These are phyloP conservation scores for Basidiobolus meristosporus DNA, from an alignment of 371 early-diverging fungal species.

Conservation along the genomic window DNA sequence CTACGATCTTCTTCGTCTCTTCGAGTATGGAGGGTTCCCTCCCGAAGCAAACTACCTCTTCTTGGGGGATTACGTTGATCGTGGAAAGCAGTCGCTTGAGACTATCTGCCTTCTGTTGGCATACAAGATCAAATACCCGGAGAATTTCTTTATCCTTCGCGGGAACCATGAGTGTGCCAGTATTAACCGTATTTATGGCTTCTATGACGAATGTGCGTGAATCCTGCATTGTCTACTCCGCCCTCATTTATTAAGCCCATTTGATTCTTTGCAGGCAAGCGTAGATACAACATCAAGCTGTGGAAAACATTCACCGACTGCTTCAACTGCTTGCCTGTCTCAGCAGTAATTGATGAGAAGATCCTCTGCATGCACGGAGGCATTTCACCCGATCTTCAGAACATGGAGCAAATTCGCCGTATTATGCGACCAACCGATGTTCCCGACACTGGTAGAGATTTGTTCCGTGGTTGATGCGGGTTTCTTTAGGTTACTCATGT, in stretches of 20 bases:
- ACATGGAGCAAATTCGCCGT: slow-evolving; percentile 89
- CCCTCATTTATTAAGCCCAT: too few species aligned
- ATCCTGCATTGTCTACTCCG: too few species aligned
- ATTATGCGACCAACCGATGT: slow-evolving; percentile 91
- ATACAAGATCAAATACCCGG: slow-evolving; percentile 94
- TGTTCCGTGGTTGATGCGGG: too few species aligned
- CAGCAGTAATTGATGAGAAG: slow-evolving; percentile 91
- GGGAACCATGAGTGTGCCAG: slow-evolving; percentile 98
- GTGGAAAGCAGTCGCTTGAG: slow-evolving; percentile 93
- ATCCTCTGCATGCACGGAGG: slow-evolving; percentile 99
- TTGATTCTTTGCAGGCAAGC: too few species aligned
- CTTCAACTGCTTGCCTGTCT: slow-evolving; percentile 95
- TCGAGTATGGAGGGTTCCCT: slow-evolving; percentile 85
- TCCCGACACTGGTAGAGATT: slow-evolving; percentile 95
- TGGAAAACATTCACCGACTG: slow-evolving; percentile 97
- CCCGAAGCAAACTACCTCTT: slow-evolving; percentile 84
- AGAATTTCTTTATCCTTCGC: slow-evolving; percentile 91
- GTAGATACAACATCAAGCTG: slow-evolving; percentile 78
- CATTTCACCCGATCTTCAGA: slow-evolving; percentile 68
- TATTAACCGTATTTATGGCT: slow-evolving; percentile 94
- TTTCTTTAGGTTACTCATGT: too few species aligned
- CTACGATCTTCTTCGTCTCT: slow-evolving; percentile 73
- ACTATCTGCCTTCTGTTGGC: slow-evolving; percentile 84
- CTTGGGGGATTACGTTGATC: slow-evolving; percentile 97
- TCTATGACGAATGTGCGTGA: slow-evolving; percentile 99